These are phyloP conservation scores for Physcomitrellopsis africana DNA, from an alignment of 225 moss, liverwort and hornwort species.

Conservation along the genomic window DNA sequence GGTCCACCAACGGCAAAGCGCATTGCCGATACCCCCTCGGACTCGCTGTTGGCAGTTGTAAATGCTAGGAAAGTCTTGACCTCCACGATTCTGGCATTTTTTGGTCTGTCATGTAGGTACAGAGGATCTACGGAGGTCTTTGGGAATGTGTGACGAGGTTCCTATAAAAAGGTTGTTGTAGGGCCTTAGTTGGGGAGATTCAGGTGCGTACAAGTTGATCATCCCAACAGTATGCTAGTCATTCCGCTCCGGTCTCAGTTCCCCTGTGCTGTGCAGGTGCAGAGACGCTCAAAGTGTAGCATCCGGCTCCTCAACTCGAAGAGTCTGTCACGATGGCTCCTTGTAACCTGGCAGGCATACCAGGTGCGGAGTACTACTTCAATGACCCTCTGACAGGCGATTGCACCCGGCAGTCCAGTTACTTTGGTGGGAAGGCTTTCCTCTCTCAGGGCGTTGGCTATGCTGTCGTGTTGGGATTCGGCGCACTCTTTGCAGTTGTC, in stretches of 20 bases:
- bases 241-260: conserved; percentile 20
- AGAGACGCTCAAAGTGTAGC: conserved; percentile 6
- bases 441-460: conserved; percentile 80
- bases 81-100: background rate
- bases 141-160: conserved; percentile 23
- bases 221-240: background rate
- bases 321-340: conserved; percentile 43
- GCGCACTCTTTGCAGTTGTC: conserved; percentile 86
- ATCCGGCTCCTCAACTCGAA: background rate
- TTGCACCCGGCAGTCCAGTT: conserved; percentile 68
- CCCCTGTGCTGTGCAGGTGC: background rate
- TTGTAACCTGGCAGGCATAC: conserved; percentile 38
- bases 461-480: conserved; percentile 82
- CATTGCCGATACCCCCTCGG: too few species aligned
- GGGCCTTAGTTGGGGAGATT: background rate
- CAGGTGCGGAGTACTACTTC: conserved; percentile 58
- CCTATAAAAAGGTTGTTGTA: background rate
- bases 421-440: conserved; percentile 58
- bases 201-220: conserved; percentile 22
- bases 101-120: background rate
- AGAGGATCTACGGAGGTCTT: conserved; percentile 8
- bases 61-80: background rate
- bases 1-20: too few species aligned
- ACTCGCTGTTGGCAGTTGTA: conserved; percentile 26
- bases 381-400: conserved; percentile 25